A percentile compares a stretch with the other conserved stretches of the same genome.
Evolutionary conservation across 768 basidiomycete genomes (phyloP).

Genomic region (Fibroporia radiculosa): DNA sequence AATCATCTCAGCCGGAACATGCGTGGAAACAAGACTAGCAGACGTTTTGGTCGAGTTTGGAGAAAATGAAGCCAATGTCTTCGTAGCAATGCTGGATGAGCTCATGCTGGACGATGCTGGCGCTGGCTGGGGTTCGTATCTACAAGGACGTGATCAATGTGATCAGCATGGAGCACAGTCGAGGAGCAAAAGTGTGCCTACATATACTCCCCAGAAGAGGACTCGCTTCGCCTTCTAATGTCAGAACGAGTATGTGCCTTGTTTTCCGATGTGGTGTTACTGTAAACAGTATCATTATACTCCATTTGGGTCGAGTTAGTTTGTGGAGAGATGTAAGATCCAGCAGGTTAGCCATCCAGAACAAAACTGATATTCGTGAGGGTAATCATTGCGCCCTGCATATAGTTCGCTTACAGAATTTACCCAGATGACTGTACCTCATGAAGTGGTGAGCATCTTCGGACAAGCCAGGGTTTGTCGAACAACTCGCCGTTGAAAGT

Average conservation of each 20-base stretch:
- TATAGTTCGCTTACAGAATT: slow-evolving; percentile 4
- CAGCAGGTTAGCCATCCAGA: slow-evolving; percentile 1
- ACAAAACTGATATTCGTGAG: slow-evolving; percentile 7
- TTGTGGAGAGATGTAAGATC: not conserved
- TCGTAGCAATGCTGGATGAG: not conserved
- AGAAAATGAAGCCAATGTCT: not conserved
- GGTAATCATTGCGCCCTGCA: not conserved
- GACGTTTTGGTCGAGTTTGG: not conserved
- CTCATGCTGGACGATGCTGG: not conserved
- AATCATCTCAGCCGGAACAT: not conserved
- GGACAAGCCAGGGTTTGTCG: not conserved
- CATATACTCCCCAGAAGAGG: not conserved
- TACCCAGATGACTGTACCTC: slow-evolving; percentile 11
- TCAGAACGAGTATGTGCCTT: slow-evolving; percentile 5
- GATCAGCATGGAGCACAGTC: not conserved
- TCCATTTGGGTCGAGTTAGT: not conserved
- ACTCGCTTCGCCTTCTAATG: not conserved
- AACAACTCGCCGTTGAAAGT: not conserved
- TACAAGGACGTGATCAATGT: not conserved
- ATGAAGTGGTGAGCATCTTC: not conserved
- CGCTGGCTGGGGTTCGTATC: not conserved
- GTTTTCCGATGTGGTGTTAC: not conserved
- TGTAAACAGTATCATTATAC: slow-evolving; percentile 8
- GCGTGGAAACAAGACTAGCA: not conserved
- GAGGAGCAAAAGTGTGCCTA: not conserved